These are phyloP conservation scores for Botryotinia globosa DNA, from an alignment of 2,329 filamentous ascomycete genomes.

Conservation along the genomic window DNA sequence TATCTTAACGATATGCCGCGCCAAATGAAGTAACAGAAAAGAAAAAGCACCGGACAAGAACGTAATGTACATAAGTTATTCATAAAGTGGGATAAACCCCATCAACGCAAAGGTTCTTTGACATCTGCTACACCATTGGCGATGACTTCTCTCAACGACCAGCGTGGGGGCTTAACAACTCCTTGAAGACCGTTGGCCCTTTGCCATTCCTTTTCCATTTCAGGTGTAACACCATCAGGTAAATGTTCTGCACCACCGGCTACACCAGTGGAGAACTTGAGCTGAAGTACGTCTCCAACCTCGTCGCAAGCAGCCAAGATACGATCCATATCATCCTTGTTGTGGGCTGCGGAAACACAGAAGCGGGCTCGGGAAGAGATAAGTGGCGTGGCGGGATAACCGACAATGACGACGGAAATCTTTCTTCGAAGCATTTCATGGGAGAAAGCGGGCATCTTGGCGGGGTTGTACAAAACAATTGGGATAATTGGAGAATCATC, in stretches of 20 bases:
- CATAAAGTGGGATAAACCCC: conserved; percentile 5
- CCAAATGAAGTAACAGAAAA: conserved; percentile 18
- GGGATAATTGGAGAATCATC: conserved; percentile 98
- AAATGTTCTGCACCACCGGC: conserved; percentile 81
- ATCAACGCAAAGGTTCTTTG: conserved; percentile 59
- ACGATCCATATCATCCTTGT: conserved; percentile 95
- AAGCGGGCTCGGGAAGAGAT: conserved; percentile 94
- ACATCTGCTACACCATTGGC: conserved; percentile 66
- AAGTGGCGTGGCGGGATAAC: conserved; percentile 92
- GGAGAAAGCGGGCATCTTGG: conserved; percentile 97
- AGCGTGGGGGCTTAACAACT: conserved; percentile 58
- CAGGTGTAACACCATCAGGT: conserved; percentile 65
- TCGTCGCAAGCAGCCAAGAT: conserved; percentile 87
- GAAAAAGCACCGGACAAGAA: conserved; percentile 13
- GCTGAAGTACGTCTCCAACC: conserved; percentile 83
- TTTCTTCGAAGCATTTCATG: conserved; percentile 98
- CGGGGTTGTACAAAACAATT: conserved; percentile 93
- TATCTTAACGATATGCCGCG: conserved; percentile 20
- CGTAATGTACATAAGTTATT: conserved; percentile 21
- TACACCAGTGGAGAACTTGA: conserved; percentile 96
- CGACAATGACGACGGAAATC: conserved; percentile 95
- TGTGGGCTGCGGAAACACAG: conserved; percentile 93
- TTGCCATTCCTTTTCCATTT: conserved; percentile 69
- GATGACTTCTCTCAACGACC: conserved; percentile 71
- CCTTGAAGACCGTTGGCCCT: conserved; percentile 52